Evolutionary conservation across 176 grass and related monocot genomes (phyloP).

Genomic region (Juncus effusus): DNA sequence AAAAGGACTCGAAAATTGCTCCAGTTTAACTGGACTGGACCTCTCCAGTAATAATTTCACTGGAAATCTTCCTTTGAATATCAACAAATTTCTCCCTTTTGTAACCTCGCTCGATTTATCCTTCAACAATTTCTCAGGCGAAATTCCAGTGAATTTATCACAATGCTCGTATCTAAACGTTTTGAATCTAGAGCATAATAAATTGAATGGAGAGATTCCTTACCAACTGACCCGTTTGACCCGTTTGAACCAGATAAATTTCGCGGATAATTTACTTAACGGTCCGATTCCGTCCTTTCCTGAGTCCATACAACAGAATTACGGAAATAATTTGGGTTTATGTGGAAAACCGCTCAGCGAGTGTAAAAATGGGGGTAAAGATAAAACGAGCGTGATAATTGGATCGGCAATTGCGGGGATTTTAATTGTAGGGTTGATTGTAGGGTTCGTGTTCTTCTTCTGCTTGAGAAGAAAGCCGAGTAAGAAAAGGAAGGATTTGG

Average conservation of each 20-base stretch:
- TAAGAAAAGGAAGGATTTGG: slow-evolving; percentile 75
- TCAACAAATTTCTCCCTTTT: slow-evolving; percentile 49
- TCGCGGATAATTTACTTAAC: slow-evolving; percentile 65
- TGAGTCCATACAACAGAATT: slow-evolving; percentile 24
- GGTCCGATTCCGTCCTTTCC: slow-evolving; percentile 49
- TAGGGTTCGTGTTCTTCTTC: slow-evolving; percentile 63
- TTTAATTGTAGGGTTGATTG: slow-evolving; percentile 46
- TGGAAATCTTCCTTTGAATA: slow-evolving; percentile 53
- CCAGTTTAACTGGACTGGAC: slow-evolving; percentile 73
- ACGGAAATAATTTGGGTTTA: slow-evolving; percentile 53
- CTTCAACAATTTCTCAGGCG: slow-evolving; percentile 73
- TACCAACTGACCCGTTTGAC: slow-evolving; percentile 44
- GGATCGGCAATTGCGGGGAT: slow-evolving; percentile 79
- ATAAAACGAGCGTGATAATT: slow-evolving; percentile 44
- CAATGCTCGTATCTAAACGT: slow-evolving; percentile 67
- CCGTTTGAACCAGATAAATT: slow-evolving; percentile 48
- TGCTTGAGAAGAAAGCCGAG: slow-evolving; percentile 61
- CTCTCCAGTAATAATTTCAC: slow-evolving; percentile 82
- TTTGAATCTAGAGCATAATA: slow-evolving; percentile 68
- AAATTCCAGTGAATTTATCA: slow-evolving; percentile 61
- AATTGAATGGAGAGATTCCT: slow-evolving; percentile 63
- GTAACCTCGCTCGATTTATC: slow-evolving; percentile 82
- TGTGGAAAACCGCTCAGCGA: slow-evolving; percentile 51
- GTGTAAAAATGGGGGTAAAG: slow-evolving; percentile 38
- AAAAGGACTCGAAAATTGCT: slow-evolving; percentile 75